phyloP scores from a whole-genome alignment of 148 eudicot genomes.

The Amaranthus palmeri region DNA sequence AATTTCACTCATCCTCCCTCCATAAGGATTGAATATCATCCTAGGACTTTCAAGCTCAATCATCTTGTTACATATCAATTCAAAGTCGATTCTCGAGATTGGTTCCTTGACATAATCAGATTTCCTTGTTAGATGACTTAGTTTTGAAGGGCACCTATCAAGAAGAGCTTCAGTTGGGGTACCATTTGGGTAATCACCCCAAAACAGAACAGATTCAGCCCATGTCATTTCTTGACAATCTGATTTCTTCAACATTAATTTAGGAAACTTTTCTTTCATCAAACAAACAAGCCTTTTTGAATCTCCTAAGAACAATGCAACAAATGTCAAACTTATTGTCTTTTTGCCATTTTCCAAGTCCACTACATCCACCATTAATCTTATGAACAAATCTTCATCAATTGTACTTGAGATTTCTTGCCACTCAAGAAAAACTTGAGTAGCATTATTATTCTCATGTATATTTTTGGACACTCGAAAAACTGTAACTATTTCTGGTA shows the following conservation, averaged over 20 bases:
- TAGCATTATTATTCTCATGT: background rate
- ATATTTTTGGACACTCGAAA: conserved; percentile 15
- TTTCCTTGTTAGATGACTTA: conserved; percentile 10
- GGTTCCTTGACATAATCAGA: conserved; percentile 18
- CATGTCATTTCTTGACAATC: conserved; percentile 16
- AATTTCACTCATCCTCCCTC: conserved; percentile 14
- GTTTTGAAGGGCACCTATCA: background rate
- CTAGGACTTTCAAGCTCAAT: conserved; percentile 5
- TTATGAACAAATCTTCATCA: conserved; percentile 13
- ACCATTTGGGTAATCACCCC: conserved; percentile 6
- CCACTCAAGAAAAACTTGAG: conserved; percentile 15
- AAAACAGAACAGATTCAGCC: conserved; percentile 17
- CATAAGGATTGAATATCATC: conserved; percentile 13
- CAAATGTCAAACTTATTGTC: conserved; percentile 10
- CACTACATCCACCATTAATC: conserved; percentile 13
- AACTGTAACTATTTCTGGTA: conserved; percentile 15
- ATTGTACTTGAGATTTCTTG: conserved; percentile 15
- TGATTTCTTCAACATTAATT: background rate
- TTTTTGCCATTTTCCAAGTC: background rate
- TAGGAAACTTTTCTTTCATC: conserved; percentile 7
- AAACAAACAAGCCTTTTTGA: background rate
- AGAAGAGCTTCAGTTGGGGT: conserved; percentile 16
- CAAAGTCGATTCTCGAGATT: conserved; percentile 8
- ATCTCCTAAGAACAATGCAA: conserved; percentile 16
- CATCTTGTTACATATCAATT: conserved; percentile 12